Evolutionary conservation across 2,329 filamentous ascomycete species (phyloP).

Genomic region (Nothophoma quercina): DNA sequence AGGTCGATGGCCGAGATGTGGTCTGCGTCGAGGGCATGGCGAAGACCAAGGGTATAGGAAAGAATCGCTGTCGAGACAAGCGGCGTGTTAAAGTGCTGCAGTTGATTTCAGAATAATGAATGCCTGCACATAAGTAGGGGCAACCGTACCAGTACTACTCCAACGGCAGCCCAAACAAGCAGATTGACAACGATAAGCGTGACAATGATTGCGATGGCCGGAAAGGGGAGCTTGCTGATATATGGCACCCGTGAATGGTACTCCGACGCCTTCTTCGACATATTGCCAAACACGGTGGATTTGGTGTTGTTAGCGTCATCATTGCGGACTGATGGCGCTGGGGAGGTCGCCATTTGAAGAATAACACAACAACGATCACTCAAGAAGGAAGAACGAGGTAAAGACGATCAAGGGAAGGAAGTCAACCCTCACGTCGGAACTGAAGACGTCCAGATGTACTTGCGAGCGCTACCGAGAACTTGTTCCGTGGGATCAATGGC

Average conservation of each 20-base stretch:
- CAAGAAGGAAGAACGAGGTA: not conserved
- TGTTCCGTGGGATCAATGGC: constrained; percentile 24
- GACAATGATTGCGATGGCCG: constrained; percentile 64
- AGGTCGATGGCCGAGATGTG: constrained; percentile 93
- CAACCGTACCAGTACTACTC: constrained; percentile 61
- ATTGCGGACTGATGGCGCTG: not conserved
- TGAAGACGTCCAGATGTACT: not conserved
- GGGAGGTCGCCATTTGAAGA: not conserved
- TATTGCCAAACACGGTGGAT: constrained; percentile 30
- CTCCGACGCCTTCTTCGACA: constrained; percentile 49
- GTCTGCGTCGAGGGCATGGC: constrained; percentile 97
- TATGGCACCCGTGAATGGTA: constrained; percentile 63
- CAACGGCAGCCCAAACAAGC: constrained; percentile 65
- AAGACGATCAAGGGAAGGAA: not conserved
- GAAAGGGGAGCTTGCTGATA: constrained; percentile 63
- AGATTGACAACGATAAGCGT: constrained; percentile 63
- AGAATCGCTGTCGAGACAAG: constrained; percentile 83
- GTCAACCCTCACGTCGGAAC: not conserved
- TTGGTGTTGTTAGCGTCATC: constrained; percentile 1
- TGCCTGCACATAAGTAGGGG: not conserved
- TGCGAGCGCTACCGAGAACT: constrained; percentile 10
- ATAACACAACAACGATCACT: not conserved
- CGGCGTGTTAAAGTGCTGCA: constrained; percentile 53
- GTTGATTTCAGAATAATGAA: not conserved
- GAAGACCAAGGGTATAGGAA: constrained; percentile 85